These are phyloP conservation scores for Talaromyces liani DNA, from an alignment of 495 filamentous ascomycete genomes.

Conservation along the genomic window DNA sequence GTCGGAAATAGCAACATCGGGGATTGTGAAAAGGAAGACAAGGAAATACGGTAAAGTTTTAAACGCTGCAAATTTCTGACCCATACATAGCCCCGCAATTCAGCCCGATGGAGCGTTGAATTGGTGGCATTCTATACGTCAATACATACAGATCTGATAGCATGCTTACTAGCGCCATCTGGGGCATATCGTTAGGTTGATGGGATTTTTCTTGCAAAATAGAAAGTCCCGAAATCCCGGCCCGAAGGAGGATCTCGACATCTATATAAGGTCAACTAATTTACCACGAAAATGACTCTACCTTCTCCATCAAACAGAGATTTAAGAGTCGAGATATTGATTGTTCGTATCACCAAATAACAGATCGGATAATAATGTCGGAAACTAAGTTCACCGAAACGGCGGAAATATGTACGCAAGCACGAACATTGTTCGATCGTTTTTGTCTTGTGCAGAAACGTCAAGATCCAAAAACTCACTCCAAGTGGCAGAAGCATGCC, in stretches of 20 bases:
- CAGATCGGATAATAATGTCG: not conserved
- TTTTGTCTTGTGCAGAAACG: not conserved
- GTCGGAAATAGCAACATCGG: not conserved
- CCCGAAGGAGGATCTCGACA: not conserved
- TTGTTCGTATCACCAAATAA: not conserved
- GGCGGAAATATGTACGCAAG: not conserved
- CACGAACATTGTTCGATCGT: not conserved
- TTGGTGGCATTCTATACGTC: not conserved
- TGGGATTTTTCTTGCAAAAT: not conserved
- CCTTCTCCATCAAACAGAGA: not conserved
- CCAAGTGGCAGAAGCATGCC: not conserved
- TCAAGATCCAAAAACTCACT: not conserved
- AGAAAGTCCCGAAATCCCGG: not conserved
- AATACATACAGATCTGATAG: not conserved
- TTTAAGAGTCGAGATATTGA: not conserved
- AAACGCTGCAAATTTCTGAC: not conserved
- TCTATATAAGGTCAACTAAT: not conserved
- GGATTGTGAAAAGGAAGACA: not conserved
- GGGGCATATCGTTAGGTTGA: not conserved
- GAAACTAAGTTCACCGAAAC: not conserved
- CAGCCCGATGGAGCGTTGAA: not conserved
- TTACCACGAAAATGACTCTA: not conserved
- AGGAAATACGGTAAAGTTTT: not conserved
- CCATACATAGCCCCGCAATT: not conserved
- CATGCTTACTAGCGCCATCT: not conserved